Conservation (phyloP, 2,329 filamentous ascomycete species). For the Clarireedia monteithiana region DNA sequence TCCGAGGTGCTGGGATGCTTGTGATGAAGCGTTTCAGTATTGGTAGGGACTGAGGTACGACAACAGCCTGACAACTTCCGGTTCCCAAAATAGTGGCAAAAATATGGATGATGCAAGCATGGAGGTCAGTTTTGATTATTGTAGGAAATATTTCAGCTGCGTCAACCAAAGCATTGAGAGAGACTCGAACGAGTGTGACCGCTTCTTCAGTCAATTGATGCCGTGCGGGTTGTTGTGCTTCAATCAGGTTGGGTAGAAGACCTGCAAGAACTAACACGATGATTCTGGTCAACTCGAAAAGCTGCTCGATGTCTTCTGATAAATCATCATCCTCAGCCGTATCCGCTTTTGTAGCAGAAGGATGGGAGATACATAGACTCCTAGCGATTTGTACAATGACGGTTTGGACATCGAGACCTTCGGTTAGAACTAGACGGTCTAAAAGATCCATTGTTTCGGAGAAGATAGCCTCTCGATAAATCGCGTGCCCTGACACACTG, state of each 20-base stretch:
- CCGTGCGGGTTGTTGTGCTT: constrained; percentile 51
- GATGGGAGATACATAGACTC: constrained; percentile 83
- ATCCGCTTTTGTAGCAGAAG: constrained; percentile 67
- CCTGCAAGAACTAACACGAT: constrained; percentile 90
- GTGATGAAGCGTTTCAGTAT: constrained; percentile 87
- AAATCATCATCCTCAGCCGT: constrained; percentile 66
- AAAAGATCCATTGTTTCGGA: constrained; percentile 95
- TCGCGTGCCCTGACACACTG: constrained; percentile 89
- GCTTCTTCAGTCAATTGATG: constrained; percentile 84
- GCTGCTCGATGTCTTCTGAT: constrained; percentile 93
- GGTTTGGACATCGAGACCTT: constrained; percentile 78
- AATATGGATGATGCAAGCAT: constrained; percentile 94
- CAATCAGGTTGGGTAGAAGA: constrained; percentile 73
- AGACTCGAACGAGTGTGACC: constrained; percentile 67
- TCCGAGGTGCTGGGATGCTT: constrained; percentile 52
- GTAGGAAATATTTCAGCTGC: constrained; percentile 92
- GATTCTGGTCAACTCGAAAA: constrained; percentile 93
- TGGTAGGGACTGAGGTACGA: constrained; percentile 83
- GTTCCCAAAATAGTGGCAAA: constrained; percentile 90
- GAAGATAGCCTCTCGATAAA: constrained; percentile 93
- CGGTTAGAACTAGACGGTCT: constrained; percentile 85
- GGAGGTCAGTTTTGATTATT: constrained; percentile 92
- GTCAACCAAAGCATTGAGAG: constrained; percentile 83
- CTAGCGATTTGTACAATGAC: constrained; percentile 93
- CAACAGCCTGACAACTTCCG: constrained; percentile 75